Base-by-base conservation (phyloP, 2,329 filamentous ascomycete genomes). In the Fusarium burgessii region DNA sequence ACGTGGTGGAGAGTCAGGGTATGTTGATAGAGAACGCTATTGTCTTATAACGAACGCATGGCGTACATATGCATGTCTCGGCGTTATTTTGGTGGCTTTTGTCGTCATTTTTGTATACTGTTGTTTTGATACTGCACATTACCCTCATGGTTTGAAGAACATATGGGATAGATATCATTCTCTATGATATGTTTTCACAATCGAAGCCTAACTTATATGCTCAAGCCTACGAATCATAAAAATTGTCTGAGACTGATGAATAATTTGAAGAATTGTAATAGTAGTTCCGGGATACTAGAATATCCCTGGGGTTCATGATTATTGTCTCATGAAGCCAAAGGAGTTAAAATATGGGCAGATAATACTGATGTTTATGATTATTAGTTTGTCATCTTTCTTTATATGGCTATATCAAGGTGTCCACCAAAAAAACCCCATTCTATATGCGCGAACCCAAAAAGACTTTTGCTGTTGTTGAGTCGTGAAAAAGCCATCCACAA, bases 1-100 rank as follows among this genome's bases (percentile, higher is more conserved):
- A 94, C 80, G 89, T 89, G 76, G 90, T 98, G 45, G 89, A 92
- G 77, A 97, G 93, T 69, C 91, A 95, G 80, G 95, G 94, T 0
- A 81, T 94, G 46, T 85, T 88, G 69, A 93, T 98, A 74, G 88
- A 86, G 51, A 98, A 98, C 83, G 83, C 97, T 74, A 85, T 94
- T 76, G 89, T 97, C 17, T 62, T 84, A 45, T 82, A 75, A 74
- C 52, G n/a, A 76, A 74, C 52, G 17, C 23, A 41, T 59, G 46
- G 35, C 36, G 58, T 59, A 62, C 43, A 36, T 54, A 65, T 74
- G 67, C 65, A 72, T 72, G 58, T 75, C 65, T 76, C 42, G 64
- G 73, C 71, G 72, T 73, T 73, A 55, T 59, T 58, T 49, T 58
- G 51, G 54, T 49, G 43, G 50, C 33, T 40, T 75, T 67, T 52